Percentiles rank a stretch among this genome's conserved stretches.
Evolutionary conservation across 768 basidiomycete genomes (phyloP).

Genomic region (Agaricus sinodeliciosus): DNA sequence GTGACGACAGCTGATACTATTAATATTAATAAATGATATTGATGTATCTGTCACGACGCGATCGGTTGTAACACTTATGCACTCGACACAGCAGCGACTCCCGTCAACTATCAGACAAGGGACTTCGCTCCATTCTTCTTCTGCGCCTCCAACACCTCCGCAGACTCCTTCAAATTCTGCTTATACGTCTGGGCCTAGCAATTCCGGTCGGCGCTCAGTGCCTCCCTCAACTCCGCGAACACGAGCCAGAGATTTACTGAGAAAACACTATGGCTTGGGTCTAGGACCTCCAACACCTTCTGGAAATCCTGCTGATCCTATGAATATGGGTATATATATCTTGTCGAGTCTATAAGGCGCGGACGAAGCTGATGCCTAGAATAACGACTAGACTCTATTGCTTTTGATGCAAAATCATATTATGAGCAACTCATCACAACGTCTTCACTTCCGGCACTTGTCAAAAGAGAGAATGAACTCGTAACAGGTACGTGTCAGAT

Average conservation of each 20-base stretch:
- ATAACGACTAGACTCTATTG: conserved; percentile 57
- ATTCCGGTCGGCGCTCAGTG: neutral
- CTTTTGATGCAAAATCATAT: conserved; percentile 78
- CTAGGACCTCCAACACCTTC: conserved; percentile 61
- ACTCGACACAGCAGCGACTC: neutral
- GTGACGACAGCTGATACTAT: neutral
- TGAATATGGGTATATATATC: conserved; percentile 61
- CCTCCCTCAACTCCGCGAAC: conserved; percentile 17
- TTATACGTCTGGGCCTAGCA: neutral
- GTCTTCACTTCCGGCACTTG: conserved; percentile 60
- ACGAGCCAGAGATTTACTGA: conserved; percentile 67
- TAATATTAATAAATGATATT: neutral
- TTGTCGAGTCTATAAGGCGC: neutral
- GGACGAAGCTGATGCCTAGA: neutral
- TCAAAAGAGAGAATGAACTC: conserved; percentile 81
- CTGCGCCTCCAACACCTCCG: conserved; percentile 10
- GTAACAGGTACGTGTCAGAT: conserved; percentile 43
- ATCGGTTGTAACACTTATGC: neutral
- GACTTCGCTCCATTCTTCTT: neutral
- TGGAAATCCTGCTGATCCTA: conserved; percentile 57
- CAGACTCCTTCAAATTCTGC: conserved; percentile 6
- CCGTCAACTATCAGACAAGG: neutral
- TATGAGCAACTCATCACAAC: conserved; percentile 86
- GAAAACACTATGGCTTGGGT: conserved; percentile 85
- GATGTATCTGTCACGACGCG: neutral